These are phyloP conservation scores for Apiotrichum veenhuisii DNA, from an alignment of 1,284 basidiomycete genomes.

Conservation along the genomic window DNA sequence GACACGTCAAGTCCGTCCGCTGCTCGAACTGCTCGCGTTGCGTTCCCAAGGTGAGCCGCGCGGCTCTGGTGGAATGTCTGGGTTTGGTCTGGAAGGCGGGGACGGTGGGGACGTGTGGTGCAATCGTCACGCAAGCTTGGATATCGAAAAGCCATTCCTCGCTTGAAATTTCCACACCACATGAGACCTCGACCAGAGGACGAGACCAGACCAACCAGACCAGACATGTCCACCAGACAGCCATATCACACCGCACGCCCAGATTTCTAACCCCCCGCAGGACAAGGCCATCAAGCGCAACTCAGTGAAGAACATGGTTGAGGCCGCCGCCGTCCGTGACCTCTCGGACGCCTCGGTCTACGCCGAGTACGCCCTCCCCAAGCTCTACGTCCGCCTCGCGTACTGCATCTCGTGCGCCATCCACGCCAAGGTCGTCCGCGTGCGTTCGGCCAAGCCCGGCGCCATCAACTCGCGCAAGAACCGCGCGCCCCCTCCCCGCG, in stretches of 20 bases:
- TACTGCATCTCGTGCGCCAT: constrained; percentile 99
- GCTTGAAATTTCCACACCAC: not conserved
- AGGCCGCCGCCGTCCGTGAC: constrained; percentile 96
- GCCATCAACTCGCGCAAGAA: constrained; percentile 68
- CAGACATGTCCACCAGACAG: not conserved
- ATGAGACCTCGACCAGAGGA: too few species aligned
- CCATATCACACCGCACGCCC: not conserved
- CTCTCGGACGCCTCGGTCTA: constrained; percentile 96
- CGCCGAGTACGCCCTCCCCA: constrained; percentile 93
- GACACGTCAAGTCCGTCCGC: constrained; percentile 88
- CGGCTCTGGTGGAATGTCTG: not conserved
- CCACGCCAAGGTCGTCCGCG: constrained; percentile 97
- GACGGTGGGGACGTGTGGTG: too few species aligned
- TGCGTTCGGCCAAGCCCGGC: constrained; percentile 79
- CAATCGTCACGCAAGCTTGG: too few species aligned
- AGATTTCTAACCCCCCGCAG: constrained; percentile 44
- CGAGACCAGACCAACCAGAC: too few species aligned
- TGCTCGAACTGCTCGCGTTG: constrained; percentile 92
- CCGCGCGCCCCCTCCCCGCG: constrained; percentile 90
- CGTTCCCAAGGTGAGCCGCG: constrained; percentile 62
- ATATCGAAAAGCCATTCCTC: not conserved
- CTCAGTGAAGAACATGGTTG: constrained; percentile 99
- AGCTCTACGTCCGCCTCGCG: constrained; percentile 97
- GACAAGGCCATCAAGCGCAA: constrained; percentile 99
- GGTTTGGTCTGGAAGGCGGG: not conserved